Percentiles rank a stretch among this genome's conserved stretches.
Conservation (phyloP, 208 protist species). For the Crithidia bombi region DNA sequence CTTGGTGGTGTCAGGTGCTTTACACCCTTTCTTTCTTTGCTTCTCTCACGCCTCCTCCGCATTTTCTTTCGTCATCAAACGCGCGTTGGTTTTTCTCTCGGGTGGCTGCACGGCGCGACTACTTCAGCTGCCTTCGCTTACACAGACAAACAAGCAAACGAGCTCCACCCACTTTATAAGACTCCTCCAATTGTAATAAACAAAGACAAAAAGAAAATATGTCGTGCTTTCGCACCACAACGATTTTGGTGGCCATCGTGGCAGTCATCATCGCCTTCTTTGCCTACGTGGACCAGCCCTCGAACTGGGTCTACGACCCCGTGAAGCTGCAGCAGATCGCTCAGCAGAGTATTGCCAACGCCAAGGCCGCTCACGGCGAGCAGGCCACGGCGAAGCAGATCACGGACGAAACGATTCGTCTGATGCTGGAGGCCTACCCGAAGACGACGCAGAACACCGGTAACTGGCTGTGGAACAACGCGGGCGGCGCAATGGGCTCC, state of each 20-base stretch:
- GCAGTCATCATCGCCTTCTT: conserved; percentile 51
- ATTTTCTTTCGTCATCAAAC: too few relatives aligned
- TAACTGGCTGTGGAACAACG: conserved; percentile 91
- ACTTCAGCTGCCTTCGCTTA: not conserved
- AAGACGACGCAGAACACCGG: conserved; percentile 58
- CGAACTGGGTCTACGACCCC: conserved; percentile 82
- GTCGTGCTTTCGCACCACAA: not conserved
- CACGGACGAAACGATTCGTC: conserved; percentile 64
- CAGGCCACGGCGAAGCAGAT: conserved; percentile 48
- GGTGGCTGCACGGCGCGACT: too few relatives aligned
- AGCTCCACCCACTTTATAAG: not conserved
- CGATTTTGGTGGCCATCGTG: conserved; percentile 36
- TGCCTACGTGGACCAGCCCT: conserved; percentile 55
- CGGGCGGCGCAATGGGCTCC: conserved; percentile 91
- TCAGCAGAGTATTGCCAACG: conserved; percentile 64
- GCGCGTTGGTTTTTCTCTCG: too few relatives aligned
- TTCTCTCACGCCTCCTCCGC: too few relatives aligned
- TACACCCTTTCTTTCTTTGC: not conserved
- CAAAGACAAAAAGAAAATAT: conserved; percentile 2
- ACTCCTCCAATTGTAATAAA: too few relatives aligned
- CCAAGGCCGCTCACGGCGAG: conserved; percentile 52
- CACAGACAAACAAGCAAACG: not conserved
- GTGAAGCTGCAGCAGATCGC: conserved; percentile 71
- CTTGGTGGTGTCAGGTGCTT: too few relatives aligned
- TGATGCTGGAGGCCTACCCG: conserved; percentile 75